These are phyloP conservation scores for Phytophthora europaea DNA, from an alignment of 352 stramenopile species.

Conservation along the genomic window DNA sequence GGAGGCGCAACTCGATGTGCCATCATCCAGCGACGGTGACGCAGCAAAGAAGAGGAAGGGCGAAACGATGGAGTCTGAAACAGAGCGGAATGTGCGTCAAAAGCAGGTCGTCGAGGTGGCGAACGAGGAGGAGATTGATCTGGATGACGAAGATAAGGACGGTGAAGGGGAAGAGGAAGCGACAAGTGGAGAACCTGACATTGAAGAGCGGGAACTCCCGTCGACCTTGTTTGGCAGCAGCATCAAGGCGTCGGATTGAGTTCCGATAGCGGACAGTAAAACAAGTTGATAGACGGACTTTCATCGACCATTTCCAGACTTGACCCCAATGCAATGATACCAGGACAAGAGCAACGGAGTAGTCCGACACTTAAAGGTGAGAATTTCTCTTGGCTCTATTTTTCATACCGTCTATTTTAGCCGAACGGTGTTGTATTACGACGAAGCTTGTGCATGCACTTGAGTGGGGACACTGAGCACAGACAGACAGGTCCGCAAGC, in stretches of 20 bases:
- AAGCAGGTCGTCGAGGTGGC: constrained; percentile 76
- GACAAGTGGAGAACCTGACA: constrained; percentile 32
- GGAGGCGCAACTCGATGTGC: constrained; percentile 74
- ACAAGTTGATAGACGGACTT: constrained; percentile 8
- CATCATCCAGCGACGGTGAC: constrained; percentile 32
- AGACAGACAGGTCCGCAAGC: constrained; percentile 3
- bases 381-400: constrained; percentile 25
- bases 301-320: constrained; percentile 2
- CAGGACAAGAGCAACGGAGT: background rate
- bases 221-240: constrained; percentile 54
- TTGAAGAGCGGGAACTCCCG: constrained; percentile 70
- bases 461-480: constrained; percentile 6
- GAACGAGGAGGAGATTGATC: constrained; percentile 95
- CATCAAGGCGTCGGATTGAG: constrained; percentile 30
- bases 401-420: constrained; percentile 28
- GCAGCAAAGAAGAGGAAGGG: constrained; percentile 73
- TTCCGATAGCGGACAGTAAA: constrained; percentile 20
- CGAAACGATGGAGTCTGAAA: constrained; percentile 56
- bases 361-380: background rate
- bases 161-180: constrained; percentile 41
- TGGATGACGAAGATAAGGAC: constrained; percentile 89
- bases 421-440: constrained; percentile 7
- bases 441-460: background rate
- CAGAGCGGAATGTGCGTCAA: constrained; percentile 85
- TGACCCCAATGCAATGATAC: constrained; percentile 1